Percentiles rank a stretch among this genome's conserved stretches.
Evolutionary conservation across 192 early-diverging fungal genomes (phyloP).

Genomic region (Coemansia sp.): DNA sequence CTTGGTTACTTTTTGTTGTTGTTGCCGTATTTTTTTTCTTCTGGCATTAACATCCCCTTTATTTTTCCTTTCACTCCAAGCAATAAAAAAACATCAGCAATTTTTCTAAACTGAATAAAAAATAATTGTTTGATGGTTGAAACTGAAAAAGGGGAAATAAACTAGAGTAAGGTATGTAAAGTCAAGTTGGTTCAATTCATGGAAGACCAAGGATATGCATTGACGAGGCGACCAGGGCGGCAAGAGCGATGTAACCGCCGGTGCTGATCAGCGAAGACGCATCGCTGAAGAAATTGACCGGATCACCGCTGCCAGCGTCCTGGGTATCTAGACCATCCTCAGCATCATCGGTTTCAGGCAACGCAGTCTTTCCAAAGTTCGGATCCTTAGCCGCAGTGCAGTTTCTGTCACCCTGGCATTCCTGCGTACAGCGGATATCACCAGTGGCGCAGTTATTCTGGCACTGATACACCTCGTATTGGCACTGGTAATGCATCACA

Average conservation of each 20-base stretch:
- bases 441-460: constrained; percentile 55
- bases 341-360: constrained; percentile 28
- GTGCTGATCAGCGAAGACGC: constrained; percentile 30
- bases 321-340: constrained; percentile 41
- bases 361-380: constrained; percentile 41
- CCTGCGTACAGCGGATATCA: constrained; percentile 55
- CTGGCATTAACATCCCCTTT: too few relatives aligned
- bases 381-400: constrained; percentile 57
- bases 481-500: constrained; percentile 55
- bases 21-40: too few relatives aligned
- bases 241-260: constrained; percentile 40
- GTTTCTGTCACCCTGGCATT: constrained; percentile 54
- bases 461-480: constrained; percentile 51
- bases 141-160: too few relatives aligned
- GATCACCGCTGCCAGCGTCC: constrained; percentile 20
- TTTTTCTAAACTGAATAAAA: too few relatives aligned
- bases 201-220: constrained; percentile 39
- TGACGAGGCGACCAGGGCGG: constrained; percentile 40
- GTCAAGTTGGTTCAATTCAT: too few relatives aligned
- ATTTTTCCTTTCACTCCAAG: not conserved
- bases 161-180: too few relatives aligned
- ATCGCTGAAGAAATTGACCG: constrained; percentile 49
- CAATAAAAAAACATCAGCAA: not conserved
- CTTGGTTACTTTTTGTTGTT: not conserved
- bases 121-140: too few relatives aligned